Evolutionary conservation across 2,329 filamentous ascomycete genomes (phyloP).

Genomic region (Cordyceps cateniannulata): DNA sequence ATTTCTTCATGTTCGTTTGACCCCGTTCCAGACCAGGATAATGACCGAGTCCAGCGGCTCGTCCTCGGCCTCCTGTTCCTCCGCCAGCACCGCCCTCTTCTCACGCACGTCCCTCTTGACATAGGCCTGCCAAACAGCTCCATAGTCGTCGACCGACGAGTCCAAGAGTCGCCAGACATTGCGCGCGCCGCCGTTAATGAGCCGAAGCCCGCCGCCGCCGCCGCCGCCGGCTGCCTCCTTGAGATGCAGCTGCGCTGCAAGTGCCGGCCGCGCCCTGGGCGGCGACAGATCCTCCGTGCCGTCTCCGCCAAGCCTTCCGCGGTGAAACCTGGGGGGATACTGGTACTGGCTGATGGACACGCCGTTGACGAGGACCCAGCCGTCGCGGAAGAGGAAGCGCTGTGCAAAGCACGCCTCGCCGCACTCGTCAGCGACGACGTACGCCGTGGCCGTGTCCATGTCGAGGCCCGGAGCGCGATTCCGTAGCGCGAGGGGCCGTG

Average conservation of each 20-base stretch:
- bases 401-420: slow-evolving; percentile 42
- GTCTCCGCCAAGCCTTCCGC: not conserved
- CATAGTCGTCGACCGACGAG: slow-evolving; percentile 26
- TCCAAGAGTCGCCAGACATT: slow-evolving; percentile 38
- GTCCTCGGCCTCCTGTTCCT: slow-evolving; percentile 18
- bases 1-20: not conserved
- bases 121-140: slow-evolving; percentile 42
- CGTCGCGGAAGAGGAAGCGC: slow-evolving; percentile 37
- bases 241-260: not conserved
- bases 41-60: slow-evolving; percentile 33
- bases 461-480: slow-evolving; percentile 24
- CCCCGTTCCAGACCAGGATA: slow-evolving; percentile 33
- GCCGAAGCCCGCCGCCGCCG: slow-evolving; percentile 22
- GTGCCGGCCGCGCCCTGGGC: not conserved
- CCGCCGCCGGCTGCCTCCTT: slow-evolving; percentile 17
- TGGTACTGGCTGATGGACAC: slow-evolving; percentile 38
- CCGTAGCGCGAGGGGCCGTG: slow-evolving; percentile 35
- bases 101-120: slow-evolving; percentile 25
- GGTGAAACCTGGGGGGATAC: slow-evolving; percentile 24
- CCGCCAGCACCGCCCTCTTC: not conserved
- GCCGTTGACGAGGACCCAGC: slow-evolving; percentile 43
- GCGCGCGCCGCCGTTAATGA: slow-evolving; percentile 13
- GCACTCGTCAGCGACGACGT: slow-evolving; percentile 35
- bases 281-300: slow-evolving; percentile 2
- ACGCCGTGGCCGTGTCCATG: slow-evolving; percentile 34